These are phyloP conservation scores for Pseudozyma tsukubaensis DNA, from an alignment of 1,284 basidiomycete species.

Conservation along the genomic window DNA sequence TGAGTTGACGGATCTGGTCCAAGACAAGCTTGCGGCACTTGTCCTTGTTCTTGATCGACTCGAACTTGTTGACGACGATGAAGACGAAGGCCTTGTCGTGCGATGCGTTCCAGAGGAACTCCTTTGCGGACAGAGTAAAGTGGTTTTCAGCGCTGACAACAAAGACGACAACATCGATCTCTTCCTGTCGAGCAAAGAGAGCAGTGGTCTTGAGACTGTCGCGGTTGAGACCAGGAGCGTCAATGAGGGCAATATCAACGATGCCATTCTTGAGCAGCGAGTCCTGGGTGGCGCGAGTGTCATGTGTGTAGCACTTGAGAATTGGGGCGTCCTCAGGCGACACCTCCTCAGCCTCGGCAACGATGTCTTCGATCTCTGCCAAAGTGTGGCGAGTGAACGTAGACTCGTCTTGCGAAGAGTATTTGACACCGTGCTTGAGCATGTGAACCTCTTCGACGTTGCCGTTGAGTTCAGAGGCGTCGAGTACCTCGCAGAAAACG, in stretches of 20 bases:
- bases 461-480: slow-evolving; percentile 81
- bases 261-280: slow-evolving; percentile 82
- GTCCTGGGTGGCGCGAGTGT: slow-evolving; percentile 56
- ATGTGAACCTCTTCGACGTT: slow-evolving; percentile 84
- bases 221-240: slow-evolving; percentile 96
- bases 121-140: slow-evolving; percentile 94
- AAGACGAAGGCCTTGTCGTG: slow-evolving; percentile 98
- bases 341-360: slow-evolving; percentile 79
- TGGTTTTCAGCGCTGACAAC: slow-evolving; percentile 98
- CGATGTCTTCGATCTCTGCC: slow-evolving; percentile 81
- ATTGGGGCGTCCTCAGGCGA: slow-evolving; percentile 68
- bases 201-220: slow-evolving; percentile 96
- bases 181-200: slow-evolving; percentile 93
- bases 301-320: slow-evolving; percentile 70
- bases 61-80: slow-evolving; percentile 98
- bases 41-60: slow-evolving; percentile 93
- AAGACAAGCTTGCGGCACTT: slow-evolving; percentile 89
- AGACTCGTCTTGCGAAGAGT: slow-evolving; percentile 78
- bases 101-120: slow-evolving; percentile 92
- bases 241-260: slow-evolving; percentile 97
- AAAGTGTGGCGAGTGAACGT: slow-evolving; percentile 81
- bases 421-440: slow-evolving; percentile 74
- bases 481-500: slow-evolving; percentile 96
- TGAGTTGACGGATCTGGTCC: slow-evolving; percentile 93
- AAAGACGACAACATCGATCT: slow-evolving; percentile 99